Evolutionary conservation across 306 rosid genomes (phyloP).

Genomic region (Myrica gale): DNA sequence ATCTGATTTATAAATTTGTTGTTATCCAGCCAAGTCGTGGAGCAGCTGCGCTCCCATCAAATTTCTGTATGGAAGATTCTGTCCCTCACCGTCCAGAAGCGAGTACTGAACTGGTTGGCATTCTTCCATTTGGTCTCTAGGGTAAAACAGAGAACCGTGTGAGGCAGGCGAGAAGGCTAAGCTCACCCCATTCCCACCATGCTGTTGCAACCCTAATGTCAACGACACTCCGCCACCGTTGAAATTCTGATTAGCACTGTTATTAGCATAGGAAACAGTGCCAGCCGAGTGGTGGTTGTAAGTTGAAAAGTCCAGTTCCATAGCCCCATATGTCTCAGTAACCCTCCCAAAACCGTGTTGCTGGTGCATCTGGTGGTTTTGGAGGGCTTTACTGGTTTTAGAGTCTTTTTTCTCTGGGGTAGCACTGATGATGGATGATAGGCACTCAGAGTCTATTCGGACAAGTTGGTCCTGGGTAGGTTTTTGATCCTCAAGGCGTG

Average conservation of each 20-base stretch:
- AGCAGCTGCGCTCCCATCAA: conserved; percentile 85
- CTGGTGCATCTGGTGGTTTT: conserved; percentile 33
- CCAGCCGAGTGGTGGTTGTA: conserved; percentile 42
- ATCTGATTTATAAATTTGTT: background rate
- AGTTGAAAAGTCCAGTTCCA: conserved; percentile 71
- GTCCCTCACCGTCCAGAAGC: conserved; percentile 63
- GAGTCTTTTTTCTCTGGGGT: conserved; percentile 44
- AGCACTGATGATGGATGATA: conserved; percentile 57
- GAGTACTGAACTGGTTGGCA: conserved; percentile 72
- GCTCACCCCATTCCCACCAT: conserved; percentile 62
- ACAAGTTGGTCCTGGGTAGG: conserved; percentile 49
- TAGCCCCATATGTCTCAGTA: conserved; percentile 46
- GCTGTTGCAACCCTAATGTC: conserved; percentile 90
- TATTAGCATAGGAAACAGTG: conserved; percentile 29
- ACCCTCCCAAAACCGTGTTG: conserved; percentile 44
- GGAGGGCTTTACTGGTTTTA: conserved; percentile 22
- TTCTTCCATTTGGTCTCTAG: conserved; percentile 71
- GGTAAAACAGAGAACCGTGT: conserved; percentile 60
- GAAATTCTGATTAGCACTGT: conserved; percentile 30
- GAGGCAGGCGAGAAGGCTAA: conserved; percentile 55
- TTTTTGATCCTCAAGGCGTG: conserved; percentile 46
- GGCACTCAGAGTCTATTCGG: conserved; percentile 62
- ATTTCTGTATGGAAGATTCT: conserved; percentile 71
- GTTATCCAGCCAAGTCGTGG: conserved; percentile 63
- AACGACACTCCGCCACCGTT: conserved; percentile 57